Evolutionary conservation across 2,329 filamentous ascomycete species (phyloP), one percentile per base, ranked within the genome.

Genomic region (Fusarium odoratissimum): DNA sequence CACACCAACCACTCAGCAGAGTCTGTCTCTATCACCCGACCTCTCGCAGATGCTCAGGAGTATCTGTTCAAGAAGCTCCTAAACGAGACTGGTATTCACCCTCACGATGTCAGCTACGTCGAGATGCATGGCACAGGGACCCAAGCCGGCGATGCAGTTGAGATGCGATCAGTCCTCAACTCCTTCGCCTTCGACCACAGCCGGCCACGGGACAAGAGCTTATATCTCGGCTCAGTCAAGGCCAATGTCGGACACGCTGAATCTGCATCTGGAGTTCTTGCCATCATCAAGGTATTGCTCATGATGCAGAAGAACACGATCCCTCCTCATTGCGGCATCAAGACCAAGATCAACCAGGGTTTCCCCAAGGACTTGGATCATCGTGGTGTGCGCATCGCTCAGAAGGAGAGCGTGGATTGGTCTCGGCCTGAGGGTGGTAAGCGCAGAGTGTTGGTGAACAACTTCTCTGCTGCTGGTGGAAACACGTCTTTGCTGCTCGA

Each of bases 121-220:
- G 94, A 97, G 82, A 94, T 96, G 91, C 94, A 97, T 80, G 94
- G 94, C 14, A 97, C 95, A 3, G 95, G 94, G 31, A 97, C 94
- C 0, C 93, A 97, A 79, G 94, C 93, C 28, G 95, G 94, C 63
- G 94, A 97, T 77, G 91, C 90, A 13, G 92, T 91, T 6, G 94
- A 97, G 80, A 95, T 96, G 92, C 86, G 90, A 3, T 94, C 92
- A 1, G 93, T 97, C 46, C 89, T 91, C 5, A 82, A 86, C 58
- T 83, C 87, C 5, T 89, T 87, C 71, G 86, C 86, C 0, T 86
- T 86, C 0, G 78, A 84, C 28, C 82, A 84, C 23, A 85, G 86
- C 69, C 82, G 86, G 23, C 67, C 60, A 13, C 80, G 85, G 1
- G 78, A 80, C 0, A 82, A 88, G 54, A 87, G 89, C 0, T 82